These are phyloP conservation scores for Amaranthus hypochondriacus DNA, from an alignment of 148 eudicot species.

Conservation along the genomic window DNA sequence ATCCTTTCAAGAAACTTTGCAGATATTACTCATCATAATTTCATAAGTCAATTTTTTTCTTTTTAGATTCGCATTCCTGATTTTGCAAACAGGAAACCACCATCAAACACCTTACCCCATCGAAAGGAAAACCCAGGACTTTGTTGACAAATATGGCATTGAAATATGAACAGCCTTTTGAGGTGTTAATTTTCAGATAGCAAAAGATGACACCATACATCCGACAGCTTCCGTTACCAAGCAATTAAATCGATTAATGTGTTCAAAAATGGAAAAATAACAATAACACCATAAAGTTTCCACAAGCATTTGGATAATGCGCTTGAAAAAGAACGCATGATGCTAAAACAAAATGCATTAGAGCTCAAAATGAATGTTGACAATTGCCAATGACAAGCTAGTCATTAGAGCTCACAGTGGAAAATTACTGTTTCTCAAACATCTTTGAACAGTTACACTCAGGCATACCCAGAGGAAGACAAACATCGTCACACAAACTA, in stretches of 20 bases:
- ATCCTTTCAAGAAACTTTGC: conserved; percentile 4
- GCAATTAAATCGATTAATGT: not conserved
- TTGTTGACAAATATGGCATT: not conserved
- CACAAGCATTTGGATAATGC: not conserved
- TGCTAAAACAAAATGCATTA: not conserved
- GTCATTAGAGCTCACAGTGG: too few relatives aligned
- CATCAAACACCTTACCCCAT: not conserved
- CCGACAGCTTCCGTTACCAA: not conserved
- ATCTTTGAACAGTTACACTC: too few relatives aligned
- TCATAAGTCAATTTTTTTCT: conserved; percentile 5
- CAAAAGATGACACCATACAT: not conserved
- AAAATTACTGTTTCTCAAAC: too few relatives aligned
- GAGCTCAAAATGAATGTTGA: too few relatives aligned
- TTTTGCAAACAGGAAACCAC: conserved; percentile 4
- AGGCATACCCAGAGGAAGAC: too few relatives aligned
- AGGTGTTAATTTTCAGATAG: not conserved
- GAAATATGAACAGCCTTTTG: not conserved
- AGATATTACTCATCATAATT: conserved; percentile 8
- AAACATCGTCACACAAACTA: too few relatives aligned
- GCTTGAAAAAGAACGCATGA: not conserved
- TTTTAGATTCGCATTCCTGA: not conserved
- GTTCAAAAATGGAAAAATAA: not conserved
- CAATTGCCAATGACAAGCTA: too few relatives aligned
- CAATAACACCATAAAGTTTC: not conserved
- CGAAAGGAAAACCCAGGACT: not conserved